Percentiles rank a stretch among this genome's conserved stretches.
Conservation (phyloP, 2,329 filamentous ascomycete genomes). For the Calonectria henricotiae region DNA sequence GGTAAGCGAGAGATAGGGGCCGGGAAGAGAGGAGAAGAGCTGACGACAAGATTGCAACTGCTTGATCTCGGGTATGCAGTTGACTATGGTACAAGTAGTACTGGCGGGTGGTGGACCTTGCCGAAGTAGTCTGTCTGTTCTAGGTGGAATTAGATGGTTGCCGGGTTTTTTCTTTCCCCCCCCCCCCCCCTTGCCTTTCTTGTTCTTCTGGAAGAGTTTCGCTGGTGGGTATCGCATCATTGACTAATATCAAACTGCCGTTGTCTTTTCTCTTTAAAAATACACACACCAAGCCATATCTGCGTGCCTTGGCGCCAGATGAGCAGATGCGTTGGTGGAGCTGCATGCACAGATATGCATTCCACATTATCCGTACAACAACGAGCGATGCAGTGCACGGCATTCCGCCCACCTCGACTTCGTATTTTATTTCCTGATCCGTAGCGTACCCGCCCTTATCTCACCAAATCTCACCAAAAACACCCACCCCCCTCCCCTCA, state of each 20-base stretch:
- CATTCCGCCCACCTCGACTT: constrained; percentile 1
- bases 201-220: neutral
- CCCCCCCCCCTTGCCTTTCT: neutral
- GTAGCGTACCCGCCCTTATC: constrained; percentile 23
- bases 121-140: neutral
- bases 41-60: constrained; percentile 25
- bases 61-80: neutral
- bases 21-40: constrained; percentile 23
- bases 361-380: neutral
- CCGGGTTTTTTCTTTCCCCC: neutral
- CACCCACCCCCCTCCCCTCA: neutral
- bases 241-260: neutral
- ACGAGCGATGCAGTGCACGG: constrained; percentile 2
- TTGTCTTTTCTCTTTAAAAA: neutral
- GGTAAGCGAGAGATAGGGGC: constrained; percentile 33
- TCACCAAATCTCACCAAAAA: neutral
- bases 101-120: constrained; percentile 7
- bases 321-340: neutral
- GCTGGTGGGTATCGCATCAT: neutral
- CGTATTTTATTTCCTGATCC: constrained; percentile 5
- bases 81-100: neutral
- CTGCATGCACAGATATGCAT: neutral
- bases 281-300: too few species aligned
- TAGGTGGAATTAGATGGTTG: neutral
- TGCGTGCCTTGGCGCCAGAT: neutral